Base-by-base conservation (phyloP, 805 yeast species). In the Suhomyces kilbournensis region DNA sequence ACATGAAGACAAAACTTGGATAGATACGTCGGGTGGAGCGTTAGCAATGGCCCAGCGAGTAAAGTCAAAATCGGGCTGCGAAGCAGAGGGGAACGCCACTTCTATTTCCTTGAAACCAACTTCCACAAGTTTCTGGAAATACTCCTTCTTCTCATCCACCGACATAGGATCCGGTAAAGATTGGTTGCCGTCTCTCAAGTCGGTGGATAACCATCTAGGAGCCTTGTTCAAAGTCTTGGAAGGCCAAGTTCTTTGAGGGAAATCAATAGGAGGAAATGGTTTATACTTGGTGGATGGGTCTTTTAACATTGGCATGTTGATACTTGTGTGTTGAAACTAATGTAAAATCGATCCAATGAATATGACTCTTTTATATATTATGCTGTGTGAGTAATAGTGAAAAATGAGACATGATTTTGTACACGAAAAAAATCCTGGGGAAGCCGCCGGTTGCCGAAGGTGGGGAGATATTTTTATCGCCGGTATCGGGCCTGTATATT, bases 141-240 rank as follows among this genome's bases (percentile, higher is more conserved):
- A 88, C 50, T 75, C 80, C 63, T 84, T 84, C 70, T 88, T 88
- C 62, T 88, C 92, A n/a, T 74, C 84, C 43, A 86, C 75, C n/a
- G 86, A 77, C 96, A 88, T 88, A 50, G 94, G 96, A 64, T 88
- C 94, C 0, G 94, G 93, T 59, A 88, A 77, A 5, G 92, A 84
- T 71, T 88, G 94, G 69, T 88, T 88, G 30, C 96, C 96, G 64
- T 88, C 96, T 61, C 96, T 79, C 55, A 88, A 76, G 63, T 88
- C 96, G 3, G 96, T 88, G 19, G 92, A 84, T 46, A 88, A 74
- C 94, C 94, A 88, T 59, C 94, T 75, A 19, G 96, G 96, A 3
- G 91, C 80, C 64, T 80, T 80, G 48, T 72, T 73, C 52, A 88
- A 65, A 14, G 78, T 69, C 53, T 77, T 76, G 35, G 75, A 63